Percentiles rank a stretch among this genome's conserved stretches.
Conservation (phyloP, 305 asterid genomes). For the Andrographis paniculata region DNA sequence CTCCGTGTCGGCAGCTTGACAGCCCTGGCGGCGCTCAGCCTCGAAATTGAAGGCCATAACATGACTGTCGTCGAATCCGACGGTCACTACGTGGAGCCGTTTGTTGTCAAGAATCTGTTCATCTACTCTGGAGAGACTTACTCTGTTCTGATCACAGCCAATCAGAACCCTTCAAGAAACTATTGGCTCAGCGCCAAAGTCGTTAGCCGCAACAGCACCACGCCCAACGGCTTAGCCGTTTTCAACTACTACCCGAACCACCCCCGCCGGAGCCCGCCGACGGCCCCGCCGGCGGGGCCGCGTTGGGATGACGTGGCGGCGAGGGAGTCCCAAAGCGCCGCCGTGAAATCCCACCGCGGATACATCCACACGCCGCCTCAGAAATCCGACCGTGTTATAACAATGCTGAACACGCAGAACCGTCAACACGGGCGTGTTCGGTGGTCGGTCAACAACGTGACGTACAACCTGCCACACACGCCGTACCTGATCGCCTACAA, state of each 20-base stretch:
- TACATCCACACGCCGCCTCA: constrained; percentile 55
- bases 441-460: constrained; percentile 79
- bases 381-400: constrained; percentile 49
- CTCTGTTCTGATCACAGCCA: constrained; percentile 60
- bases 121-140: constrained; percentile 83
- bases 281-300: constrained; percentile 52
- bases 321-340: constrained; percentile 39
- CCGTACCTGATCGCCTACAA: constrained; percentile 63
- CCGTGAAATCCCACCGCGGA: constrained; percentile 39
- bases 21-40: constrained; percentile 65
- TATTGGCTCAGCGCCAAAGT: constrained; percentile 58
- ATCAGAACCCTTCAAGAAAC: constrained; percentile 63
- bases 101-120: constrained; percentile 59
- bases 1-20: constrained; percentile 76
- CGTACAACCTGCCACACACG: constrained; percentile 57
- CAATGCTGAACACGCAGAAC: constrained; percentile 83
- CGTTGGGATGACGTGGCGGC: constrained; percentile 44
- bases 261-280: constrained; percentile 42
- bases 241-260: constrained; percentile 72
- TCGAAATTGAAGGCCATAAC: constrained; percentile 77
- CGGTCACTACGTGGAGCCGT: constrained; percentile 80
- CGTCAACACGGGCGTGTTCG: constrained; percentile 29
- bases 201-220: constrained; percentile 43
- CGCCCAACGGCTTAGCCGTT: constrained; percentile 57
- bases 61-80: constrained; percentile 90